Percentiles rank a stretch among this genome's conserved stretches.
Conservation (phyloP, 2,329 filamentous ascomycete species). For the Ilyonectria mors-panacis region DNA sequence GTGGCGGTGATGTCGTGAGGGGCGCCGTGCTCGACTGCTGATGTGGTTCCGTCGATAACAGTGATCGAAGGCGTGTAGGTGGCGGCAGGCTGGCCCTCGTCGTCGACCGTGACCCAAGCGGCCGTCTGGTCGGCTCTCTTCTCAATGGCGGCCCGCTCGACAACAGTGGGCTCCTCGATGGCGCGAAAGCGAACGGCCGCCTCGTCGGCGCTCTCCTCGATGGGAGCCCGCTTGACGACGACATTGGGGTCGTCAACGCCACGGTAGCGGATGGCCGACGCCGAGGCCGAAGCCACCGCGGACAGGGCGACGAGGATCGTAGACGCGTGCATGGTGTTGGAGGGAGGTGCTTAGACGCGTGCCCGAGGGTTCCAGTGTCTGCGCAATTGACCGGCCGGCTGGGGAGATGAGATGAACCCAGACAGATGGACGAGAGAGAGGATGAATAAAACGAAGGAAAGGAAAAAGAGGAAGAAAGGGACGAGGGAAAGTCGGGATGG, state of each 20-base stretch:
- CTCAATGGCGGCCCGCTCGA: conserved; percentile 26
- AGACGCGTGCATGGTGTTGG: conserved; percentile 51
- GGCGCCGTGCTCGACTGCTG: conserved; percentile 53
- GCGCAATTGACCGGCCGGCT: conserved; percentile 25
- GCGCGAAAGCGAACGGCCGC: conserved; percentile 53
- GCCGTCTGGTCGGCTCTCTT: conserved; percentile 55
- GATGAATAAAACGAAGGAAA: conserved; percentile 30
- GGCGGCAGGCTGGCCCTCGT: conserved; percentile 59
- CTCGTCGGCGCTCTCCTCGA: conserved; percentile 48
- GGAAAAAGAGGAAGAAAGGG: conserved; percentile 5
- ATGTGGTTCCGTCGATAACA: conserved; percentile 62
- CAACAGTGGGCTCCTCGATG: conserved; percentile 39
- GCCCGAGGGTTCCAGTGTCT: conserved; percentile 3
- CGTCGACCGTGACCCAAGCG: conserved; percentile 67
- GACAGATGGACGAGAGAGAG: conserved; percentile 32
- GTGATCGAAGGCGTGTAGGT: conserved; percentile 66
- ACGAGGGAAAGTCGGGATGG: conserved; percentile 25
- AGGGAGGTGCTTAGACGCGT: conserved; percentile 19
- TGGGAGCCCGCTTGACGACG: conserved; percentile 22
- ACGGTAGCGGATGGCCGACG: conserved; percentile 40
- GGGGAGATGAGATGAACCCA: conserved; percentile 10
- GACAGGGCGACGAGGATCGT: conserved; percentile 51
- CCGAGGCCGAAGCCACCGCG: conserved; percentile 47
- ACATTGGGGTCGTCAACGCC: conserved; percentile 29
- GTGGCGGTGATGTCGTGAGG: conserved; percentile 64